phyloP scores from a whole-genome alignment of 225 moss, liverwort and hornwort species.

The Neckera pumila region DNA sequence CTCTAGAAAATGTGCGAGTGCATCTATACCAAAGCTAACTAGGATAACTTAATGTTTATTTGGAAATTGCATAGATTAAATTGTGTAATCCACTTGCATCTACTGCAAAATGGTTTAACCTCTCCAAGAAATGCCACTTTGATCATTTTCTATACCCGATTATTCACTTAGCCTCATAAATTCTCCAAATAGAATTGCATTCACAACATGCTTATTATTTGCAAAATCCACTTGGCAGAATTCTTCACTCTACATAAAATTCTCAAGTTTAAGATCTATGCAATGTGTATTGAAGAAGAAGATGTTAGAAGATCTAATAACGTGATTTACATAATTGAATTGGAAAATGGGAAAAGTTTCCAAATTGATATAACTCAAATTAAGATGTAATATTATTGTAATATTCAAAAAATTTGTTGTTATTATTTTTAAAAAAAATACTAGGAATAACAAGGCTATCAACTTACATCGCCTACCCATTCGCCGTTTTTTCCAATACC shows the following conservation, averaged over 20 bases:
- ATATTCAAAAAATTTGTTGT: not conserved
- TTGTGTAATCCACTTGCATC: not conserved
- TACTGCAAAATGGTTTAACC: not conserved
- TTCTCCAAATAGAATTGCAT: not conserved
- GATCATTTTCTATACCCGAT: accelerated
- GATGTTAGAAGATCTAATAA: not conserved
- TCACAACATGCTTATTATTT: accelerated
- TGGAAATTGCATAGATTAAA: not conserved
- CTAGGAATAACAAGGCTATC: not conserved
- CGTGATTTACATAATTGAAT: not conserved
- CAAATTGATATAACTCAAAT: not conserved
- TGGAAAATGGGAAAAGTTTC: not conserved
- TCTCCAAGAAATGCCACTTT: no score
- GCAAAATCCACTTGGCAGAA: no score
- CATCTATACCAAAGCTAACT: not conserved
- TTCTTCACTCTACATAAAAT: not conserved
- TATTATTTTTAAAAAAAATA: not conserved
- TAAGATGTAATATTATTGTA: not conserved
- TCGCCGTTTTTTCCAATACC: not conserved
- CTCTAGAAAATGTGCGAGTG: no score
- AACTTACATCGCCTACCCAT: not conserved
- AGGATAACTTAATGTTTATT: not conserved
- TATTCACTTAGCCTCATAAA: not conserved
- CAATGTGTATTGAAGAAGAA: not conserved
- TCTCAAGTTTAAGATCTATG: not conserved